These are phyloP conservation scores for Ensete glaucum DNA, from an alignment of 176 grass and related monocot genomes.

Conservation along the genomic window DNA sequence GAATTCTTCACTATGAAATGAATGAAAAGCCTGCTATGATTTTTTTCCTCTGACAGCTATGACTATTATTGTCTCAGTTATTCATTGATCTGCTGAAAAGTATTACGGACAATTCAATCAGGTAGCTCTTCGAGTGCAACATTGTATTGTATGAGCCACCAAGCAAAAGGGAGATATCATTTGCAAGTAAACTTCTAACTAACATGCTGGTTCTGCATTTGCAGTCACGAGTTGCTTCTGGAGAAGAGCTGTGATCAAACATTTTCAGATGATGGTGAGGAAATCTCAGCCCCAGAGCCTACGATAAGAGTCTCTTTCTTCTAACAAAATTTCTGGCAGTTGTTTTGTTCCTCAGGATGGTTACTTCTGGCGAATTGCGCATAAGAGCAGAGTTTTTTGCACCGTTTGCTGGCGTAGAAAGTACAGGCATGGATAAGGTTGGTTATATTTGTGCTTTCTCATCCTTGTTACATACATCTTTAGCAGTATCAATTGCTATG, in stretches of 20 bases:
- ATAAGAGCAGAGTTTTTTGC: slow-evolving; percentile 80
- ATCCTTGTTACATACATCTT: not conserved
- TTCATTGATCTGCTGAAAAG: slow-evolving; percentile 78
- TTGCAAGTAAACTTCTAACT: not conserved
- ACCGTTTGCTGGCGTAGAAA: slow-evolving; percentile 69
- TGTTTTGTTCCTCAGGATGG: slow-evolving; percentile 99
- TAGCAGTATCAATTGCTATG: too few species aligned
- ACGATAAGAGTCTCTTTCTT: slow-evolving; percentile 18
- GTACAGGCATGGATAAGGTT: slow-evolving; percentile 56
- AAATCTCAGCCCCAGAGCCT: not conserved
- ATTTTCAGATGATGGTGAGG: slow-evolving; percentile 86
- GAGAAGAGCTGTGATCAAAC: slow-evolving; percentile 52
- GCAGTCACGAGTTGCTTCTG: slow-evolving; percentile 73
- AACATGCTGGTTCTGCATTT: slow-evolving; percentile 28
- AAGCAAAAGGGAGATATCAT: not conserved
- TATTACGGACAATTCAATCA: slow-evolving; percentile 63
- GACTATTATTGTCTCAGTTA: slow-evolving; percentile 37
- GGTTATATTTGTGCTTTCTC: not conserved
- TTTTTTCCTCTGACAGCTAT: slow-evolving; percentile 13
- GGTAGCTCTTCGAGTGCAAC: slow-evolving; percentile 27
- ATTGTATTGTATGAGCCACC: not conserved
- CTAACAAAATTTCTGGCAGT: slow-evolving; percentile 27
- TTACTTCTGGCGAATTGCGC: slow-evolving; percentile 79
- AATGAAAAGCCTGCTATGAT: not conserved
- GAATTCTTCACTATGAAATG: not conserved